Conservation (phyloP, 345 rosid genomes). For the Atalantia buxifolia region DNA sequence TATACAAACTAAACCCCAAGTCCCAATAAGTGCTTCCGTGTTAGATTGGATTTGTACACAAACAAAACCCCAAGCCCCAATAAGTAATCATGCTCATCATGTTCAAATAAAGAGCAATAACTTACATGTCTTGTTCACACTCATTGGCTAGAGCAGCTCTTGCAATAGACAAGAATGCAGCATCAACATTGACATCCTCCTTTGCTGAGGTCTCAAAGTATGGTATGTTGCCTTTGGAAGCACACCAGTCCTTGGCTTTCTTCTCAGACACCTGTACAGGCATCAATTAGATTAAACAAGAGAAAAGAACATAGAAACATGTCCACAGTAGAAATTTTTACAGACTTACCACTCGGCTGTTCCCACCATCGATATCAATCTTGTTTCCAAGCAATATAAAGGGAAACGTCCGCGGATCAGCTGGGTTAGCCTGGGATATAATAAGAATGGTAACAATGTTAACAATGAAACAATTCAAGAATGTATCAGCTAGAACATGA, state of each 20-base stretch:
- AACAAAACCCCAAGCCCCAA: not conserved
- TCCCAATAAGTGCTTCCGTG: no score
- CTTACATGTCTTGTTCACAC: slow-evolving; percentile 89
- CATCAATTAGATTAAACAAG: slow-evolving; percentile 1
- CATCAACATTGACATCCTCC: slow-evolving; percentile 90
- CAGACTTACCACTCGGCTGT: slow-evolving; percentile 88
- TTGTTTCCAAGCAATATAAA: slow-evolving; percentile 93
- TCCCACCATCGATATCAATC: slow-evolving; percentile 98
- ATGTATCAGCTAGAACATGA: not conserved
- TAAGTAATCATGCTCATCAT: not conserved
- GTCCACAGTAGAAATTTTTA: not conserved
- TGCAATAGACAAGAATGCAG: slow-evolving; percentile 73
- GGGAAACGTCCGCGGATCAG: slow-evolving; percentile 73
- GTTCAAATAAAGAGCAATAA: slow-evolving; percentile 3
- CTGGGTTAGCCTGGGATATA: slow-evolving; percentile 67
- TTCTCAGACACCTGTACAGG: slow-evolving; percentile 80
- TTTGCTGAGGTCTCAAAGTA: slow-evolving; percentile 97
- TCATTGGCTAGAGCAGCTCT: slow-evolving; percentile 82
- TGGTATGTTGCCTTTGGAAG: slow-evolving; percentile 77
- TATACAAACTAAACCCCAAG: no score
- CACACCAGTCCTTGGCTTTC: slow-evolving; percentile 98
- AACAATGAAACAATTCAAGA: slow-evolving; percentile 8
- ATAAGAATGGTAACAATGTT: slow-evolving; percentile 16
- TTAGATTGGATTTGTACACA: no score
- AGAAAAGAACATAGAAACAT: not conserved